Conservation (phyloP, 2,329 filamentous ascomycete genomes). For the Aspergillus sp. region DNA sequence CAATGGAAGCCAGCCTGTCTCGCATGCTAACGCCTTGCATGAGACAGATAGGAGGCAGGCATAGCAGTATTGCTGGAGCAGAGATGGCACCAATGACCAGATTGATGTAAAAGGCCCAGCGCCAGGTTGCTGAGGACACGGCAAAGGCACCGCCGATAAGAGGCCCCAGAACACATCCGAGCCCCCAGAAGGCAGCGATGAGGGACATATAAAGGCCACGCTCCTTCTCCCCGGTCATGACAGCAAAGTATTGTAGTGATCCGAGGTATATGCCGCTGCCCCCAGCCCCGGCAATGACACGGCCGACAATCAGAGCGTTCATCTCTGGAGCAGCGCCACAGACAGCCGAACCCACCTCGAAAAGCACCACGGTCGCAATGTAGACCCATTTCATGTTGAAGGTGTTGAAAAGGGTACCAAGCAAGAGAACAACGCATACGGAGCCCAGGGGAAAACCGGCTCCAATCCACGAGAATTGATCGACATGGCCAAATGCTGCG, state of each 20-base stretch:
- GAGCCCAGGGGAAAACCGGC: too few relatives aligned
- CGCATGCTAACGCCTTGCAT: background rate
- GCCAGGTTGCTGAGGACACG: constrained; percentile 14
- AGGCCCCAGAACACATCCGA: constrained; percentile 1
- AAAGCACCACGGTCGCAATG: background rate
- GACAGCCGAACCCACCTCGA: background rate
- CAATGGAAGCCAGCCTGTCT: background rate
- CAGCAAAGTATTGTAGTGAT: background rate
- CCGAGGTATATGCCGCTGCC: background rate
- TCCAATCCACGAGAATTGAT: too few relatives aligned
- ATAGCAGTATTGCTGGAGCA: background rate
- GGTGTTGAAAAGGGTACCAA: too few relatives aligned
- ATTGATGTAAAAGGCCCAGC: constrained; percentile 11
- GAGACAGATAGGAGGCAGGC: background rate
- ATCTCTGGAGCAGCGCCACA: background rate
- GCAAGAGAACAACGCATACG: too few relatives aligned
- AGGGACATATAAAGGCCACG: background rate
- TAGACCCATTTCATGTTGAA: background rate
- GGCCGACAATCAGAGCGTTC: background rate
- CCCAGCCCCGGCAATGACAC: background rate
- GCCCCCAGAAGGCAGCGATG: background rate
- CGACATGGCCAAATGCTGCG: too few relatives aligned
- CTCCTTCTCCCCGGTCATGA: background rate
- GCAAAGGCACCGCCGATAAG: constrained; percentile 9
- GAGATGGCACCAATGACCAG: background rate